Percentiles rank a stretch among this genome's conserved stretches.
phyloP scores from a whole-genome alignment of 768 basidiomycete species.

The Naganishia kalamii region DNA sequence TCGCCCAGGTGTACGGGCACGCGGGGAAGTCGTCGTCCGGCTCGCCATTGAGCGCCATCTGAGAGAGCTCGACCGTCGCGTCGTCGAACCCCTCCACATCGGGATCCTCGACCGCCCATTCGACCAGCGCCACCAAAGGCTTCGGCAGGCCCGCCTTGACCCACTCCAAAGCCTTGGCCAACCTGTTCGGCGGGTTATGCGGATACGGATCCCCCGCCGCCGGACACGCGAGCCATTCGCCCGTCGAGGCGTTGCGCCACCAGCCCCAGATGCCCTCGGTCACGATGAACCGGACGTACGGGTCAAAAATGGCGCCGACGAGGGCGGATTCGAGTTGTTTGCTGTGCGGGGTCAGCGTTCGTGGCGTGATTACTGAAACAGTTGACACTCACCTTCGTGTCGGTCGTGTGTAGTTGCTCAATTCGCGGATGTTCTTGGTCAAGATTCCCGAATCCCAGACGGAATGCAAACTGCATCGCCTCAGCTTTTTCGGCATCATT shows the following conservation, averaged over 20 bases:
- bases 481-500: neutral
- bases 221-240: conserved; percentile 66
- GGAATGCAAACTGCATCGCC: conserved; percentile 63
- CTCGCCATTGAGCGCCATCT: neutral
- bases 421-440: conserved; percentile 68
- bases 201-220: conserved; percentile 41
- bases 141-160: neutral
- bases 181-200: conserved; percentile 20
- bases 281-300: conserved; percentile 77
- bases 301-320: conserved; percentile 75
- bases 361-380: neutral
- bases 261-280: conserved; percentile 71
- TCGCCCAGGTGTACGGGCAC: conserved; percentile 75
- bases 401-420: conserved; percentile 73
- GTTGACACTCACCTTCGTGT: conserved; percentile 53
- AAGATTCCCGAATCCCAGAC: conserved; percentile 81
- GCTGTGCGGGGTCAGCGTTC: neutral
- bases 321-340: conserved; percentile 60
- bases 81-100: neutral
- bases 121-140: neutral
- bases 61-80: neutral
- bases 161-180: too few species aligned
- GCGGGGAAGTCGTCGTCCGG: conserved; percentile 43
- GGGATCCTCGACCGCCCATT: neutral
- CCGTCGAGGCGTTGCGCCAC: conserved; percentile 57